Conservation (phyloP, 768 basidiomycete genomes). For the Pholiota conissans region DNA sequence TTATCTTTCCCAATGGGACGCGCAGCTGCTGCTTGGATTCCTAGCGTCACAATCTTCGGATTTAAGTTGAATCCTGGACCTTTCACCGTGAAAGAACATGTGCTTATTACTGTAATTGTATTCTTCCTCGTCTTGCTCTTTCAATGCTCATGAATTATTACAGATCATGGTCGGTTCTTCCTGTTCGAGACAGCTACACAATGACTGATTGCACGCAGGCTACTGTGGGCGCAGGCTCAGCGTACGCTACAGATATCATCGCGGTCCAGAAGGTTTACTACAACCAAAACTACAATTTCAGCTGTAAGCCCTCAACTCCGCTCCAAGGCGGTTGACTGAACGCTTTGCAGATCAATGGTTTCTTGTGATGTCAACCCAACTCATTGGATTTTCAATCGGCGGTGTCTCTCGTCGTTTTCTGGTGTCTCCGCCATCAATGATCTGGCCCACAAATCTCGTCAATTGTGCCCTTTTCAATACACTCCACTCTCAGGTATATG, state of each 20-base stretch:
- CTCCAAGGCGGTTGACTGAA: neutral
- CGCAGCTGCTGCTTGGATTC: constrained; percentile 52
- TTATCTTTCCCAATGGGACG: constrained; percentile 70
- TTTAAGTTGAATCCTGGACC: constrained; percentile 71
- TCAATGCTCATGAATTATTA: neutral
- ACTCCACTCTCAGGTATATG: constrained; percentile 66
- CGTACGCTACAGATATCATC: constrained; percentile 73
- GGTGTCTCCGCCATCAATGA: constrained; percentile 60
- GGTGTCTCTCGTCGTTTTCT: constrained; percentile 73
- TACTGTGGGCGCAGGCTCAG: constrained; percentile 55
- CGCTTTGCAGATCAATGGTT: constrained; percentile 61
- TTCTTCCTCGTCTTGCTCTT: neutral
- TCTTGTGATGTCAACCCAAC: constrained; percentile 63
- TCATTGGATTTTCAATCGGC: constrained; percentile 79
- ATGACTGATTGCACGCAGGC: constrained; percentile 43
- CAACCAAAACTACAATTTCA: constrained; percentile 57
- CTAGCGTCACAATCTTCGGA: constrained; percentile 57
- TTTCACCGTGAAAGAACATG: constrained; percentile 79
- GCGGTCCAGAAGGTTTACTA: constrained; percentile 71
- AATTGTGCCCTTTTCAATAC: constrained; percentile 77
- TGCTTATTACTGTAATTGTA: constrained; percentile 50
- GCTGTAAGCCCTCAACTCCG: constrained; percentile 38
- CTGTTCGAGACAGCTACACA: neutral
- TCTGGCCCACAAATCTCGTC: constrained; percentile 76
- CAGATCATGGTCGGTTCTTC: constrained; percentile 34